Evolutionary conservation across 2,329 filamentous ascomycete genomes (phyloP), one percentile per base, ranked within the genome.

Genomic region (Venturia effusa): DNA sequence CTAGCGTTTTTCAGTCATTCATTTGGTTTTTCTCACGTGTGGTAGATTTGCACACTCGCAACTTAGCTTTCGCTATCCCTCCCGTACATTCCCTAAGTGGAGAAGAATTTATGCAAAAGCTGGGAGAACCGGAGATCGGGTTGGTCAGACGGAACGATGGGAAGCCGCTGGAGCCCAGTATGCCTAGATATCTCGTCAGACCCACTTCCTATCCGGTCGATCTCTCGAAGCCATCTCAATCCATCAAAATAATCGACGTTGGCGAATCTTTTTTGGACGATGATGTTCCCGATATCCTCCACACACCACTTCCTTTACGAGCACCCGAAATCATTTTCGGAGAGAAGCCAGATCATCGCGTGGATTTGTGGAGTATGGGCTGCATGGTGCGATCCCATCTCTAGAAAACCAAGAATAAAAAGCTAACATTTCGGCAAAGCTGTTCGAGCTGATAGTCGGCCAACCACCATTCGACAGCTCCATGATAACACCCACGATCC

Each of bases 361-460:
- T 74, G 34, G 70, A 75, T 63, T 64, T 73, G 27, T 75, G 71
- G 72, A 71, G 70, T 62, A 67, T 74, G 66, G 73, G 72, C 15
- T 75, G 70, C 57, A 69, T 72, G 66, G 72, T 74, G 65, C 32
- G 69, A 68, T 41, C 60, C 62, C 37, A 63, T 15, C 27, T 30
- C 45, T 59, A 65, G 40, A 43, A 17, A 39, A 27, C 15, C 64
- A 40, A 34, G 37, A 17, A 61, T 13, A 4, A 27, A 45, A 61
- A 61, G 37, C 59, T 61, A 19, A 61, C 40, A 70, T 60, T 59
- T 13, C 61, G 22, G 65, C 30, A 48, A 61, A 72, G 74, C 66
- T 77, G 8, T 77, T 77, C 66, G 74, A 78, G 66, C 69, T 77
- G 27, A 68, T 77, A 24, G 68, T 69, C 2, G 74, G 75, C 19